phyloP scores from a whole-genome alignment of 2,329 filamentous ascomycete genomes.

The Ophiosphaerella herpotricha region DNA sequence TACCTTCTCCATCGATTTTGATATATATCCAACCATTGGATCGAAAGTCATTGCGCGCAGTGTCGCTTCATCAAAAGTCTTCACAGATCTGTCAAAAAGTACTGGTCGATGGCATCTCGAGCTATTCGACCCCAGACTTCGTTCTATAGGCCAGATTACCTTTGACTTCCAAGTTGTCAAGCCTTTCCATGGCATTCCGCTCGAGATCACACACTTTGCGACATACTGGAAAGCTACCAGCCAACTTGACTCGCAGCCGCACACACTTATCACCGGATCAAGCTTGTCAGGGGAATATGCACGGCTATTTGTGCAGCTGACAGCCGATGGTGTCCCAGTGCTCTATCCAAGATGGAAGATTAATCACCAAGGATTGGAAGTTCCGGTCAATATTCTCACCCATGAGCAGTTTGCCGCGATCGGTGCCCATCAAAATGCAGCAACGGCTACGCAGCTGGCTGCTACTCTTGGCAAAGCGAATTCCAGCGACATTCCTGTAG shows the following conservation, averaged over 20 bases:
- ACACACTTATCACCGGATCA: conserved; percentile 88
- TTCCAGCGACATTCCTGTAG: conserved; percentile 54
- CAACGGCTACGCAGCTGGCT: conserved; percentile 27
- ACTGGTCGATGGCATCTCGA: conserved; percentile 83
- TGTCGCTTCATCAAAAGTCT: conserved; percentile 85
- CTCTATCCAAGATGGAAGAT: conserved; percentile 87
- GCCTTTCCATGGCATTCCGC: conserved; percentile 85
- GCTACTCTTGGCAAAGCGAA: conserved; percentile 29
- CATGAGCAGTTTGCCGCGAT: conserved; percentile 69
- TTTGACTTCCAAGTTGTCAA: conserved; percentile 97
- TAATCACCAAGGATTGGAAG: conserved; percentile 73
- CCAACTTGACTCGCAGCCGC: conserved; percentile 83
- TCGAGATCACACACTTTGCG: conserved; percentile 97
- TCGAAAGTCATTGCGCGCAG: conserved; percentile 97
- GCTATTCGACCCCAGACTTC: conserved; percentile 86
- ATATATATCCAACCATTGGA: conserved; percentile 96
- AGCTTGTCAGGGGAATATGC: conserved; percentile 96
- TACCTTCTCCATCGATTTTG: conserved; percentile 92
- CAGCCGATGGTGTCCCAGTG: conserved; percentile 82
- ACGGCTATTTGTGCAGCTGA: conserved; percentile 88
- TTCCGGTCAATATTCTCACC: conserved; percentile 80
- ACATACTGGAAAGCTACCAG: conserved; percentile 99
- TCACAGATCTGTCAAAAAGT: conserved; percentile 74
- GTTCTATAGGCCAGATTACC: conserved; percentile 89
- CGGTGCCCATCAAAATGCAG: conserved; percentile 40